Percentiles rank a stretch among this genome's conserved stretches.
Evolutionary conservation across 2,329 filamentous ascomycete genomes (phyloP).

Genomic region (Tympanopsis confertula): DNA sequence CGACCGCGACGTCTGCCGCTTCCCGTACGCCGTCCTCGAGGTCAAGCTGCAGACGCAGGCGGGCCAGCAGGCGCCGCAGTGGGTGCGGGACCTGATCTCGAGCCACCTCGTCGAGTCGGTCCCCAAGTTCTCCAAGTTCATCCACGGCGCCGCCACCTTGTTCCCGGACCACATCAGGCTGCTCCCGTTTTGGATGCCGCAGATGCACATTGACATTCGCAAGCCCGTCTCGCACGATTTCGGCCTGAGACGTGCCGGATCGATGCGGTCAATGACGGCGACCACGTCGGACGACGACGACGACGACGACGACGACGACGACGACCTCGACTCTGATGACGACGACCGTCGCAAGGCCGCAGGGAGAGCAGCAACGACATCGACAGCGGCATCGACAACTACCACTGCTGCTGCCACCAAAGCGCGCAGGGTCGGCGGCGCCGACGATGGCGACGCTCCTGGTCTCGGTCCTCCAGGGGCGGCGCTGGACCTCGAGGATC

Average conservation of each 20-base stretch:
- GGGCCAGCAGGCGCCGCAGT: slow-evolving; percentile 88
- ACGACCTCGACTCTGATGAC: slow-evolving; percentile 62
- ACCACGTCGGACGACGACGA: slow-evolving; percentile 69
- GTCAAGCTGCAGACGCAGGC: slow-evolving; percentile 95
- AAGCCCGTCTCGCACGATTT: slow-evolving; percentile 84
- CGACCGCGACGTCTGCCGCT: slow-evolving; percentile 72
- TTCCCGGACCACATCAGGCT: slow-evolving; percentile 82
- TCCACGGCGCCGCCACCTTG: slow-evolving; percentile 80
- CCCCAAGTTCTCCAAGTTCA: slow-evolving; percentile 98
- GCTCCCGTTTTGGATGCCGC: slow-evolving; percentile 92
- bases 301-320: slow-evolving; percentile 60
- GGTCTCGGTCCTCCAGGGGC: slow-evolving; percentile 27
- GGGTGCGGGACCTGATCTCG: slow-evolving; percentile 85
- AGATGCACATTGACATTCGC: slow-evolving; percentile 95
- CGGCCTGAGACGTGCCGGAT: slow-evolving; percentile 74
- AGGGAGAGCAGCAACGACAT: slow-evolving; percentile 7
- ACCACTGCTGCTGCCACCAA: neutral
- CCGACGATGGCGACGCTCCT: slow-evolving; percentile 10
- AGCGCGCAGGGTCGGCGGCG: slow-evolving; percentile 7
- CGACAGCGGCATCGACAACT: slow-evolving; percentile 4
- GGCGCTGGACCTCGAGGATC: slow-evolving; percentile 65
- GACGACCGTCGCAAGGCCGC: slow-evolving; percentile 35
- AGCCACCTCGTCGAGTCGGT: slow-evolving; percentile 97
- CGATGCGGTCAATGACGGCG: slow-evolving; percentile 66
- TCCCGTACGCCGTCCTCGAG: slow-evolving; percentile 91